These are phyloP conservation scores for Myxozyma geophila DNA, from an alignment of 805 yeast species.

Conservation along the genomic window DNA sequence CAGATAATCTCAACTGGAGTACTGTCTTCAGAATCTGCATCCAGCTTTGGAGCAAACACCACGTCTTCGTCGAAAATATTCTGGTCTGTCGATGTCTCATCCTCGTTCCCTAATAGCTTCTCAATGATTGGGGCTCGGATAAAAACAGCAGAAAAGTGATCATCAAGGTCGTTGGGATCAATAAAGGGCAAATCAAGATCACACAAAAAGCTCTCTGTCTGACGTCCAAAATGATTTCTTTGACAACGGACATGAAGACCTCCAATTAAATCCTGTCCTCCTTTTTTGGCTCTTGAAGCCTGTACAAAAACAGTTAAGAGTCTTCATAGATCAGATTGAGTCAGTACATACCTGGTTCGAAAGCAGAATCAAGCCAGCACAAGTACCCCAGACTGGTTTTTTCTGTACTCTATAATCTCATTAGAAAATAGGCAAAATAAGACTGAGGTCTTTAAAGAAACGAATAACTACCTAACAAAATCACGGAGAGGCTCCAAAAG, in stretches of 20 bases:
- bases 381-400: slow-evolving; percentile 80
- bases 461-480: slow-evolving; percentile 49
- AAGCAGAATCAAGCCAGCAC: slow-evolving; percentile 78
- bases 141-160: slow-evolving; percentile 54
- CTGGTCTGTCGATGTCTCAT: neutral
- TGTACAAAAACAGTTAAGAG: slow-evolving; percentile 40
- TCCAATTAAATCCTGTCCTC: slow-evolving; percentile 62
- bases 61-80: neutral
- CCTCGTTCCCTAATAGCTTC: slow-evolving; percentile 25
- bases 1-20: slow-evolving; percentile 41
- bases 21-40: slow-evolving; percentile 10
- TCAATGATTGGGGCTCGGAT: slow-evolving; percentile 78
- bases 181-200: slow-evolving; percentile 29
- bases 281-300: slow-evolving; percentile 53
- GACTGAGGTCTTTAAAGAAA: neutral
- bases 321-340: neutral
- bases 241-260: slow-evolving; percentile 67
- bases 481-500: slow-evolving; percentile 58
- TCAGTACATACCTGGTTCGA: slow-evolving; percentile 48
- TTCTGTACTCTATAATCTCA: slow-evolving; percentile 37
- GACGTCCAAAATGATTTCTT: slow-evolving; percentile 81
- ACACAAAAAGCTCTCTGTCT: slow-evolving; percentile 63
- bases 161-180: slow-evolving; percentile 38
- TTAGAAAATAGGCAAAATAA: neutral
- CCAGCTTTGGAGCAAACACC: slow-evolving; percentile 37